Conservation (phyloP, 495 filamentous ascomycete species). For the Talaromyces wortmannii region DNA sequence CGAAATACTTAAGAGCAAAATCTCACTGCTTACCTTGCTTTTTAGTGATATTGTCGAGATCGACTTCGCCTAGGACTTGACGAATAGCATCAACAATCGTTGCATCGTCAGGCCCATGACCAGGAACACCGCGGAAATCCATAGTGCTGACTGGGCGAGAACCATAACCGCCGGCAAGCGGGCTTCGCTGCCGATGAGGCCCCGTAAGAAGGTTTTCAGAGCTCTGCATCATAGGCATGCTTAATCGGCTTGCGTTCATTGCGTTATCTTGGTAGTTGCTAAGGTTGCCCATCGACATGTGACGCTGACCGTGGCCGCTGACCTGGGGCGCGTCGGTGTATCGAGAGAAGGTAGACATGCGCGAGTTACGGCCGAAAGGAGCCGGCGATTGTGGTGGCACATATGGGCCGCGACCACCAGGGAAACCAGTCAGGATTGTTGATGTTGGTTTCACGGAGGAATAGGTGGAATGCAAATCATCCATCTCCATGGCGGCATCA, state of each 20-base stretch:
- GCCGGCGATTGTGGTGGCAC: conserved; percentile 77
- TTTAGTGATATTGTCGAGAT: conserved; percentile 94
- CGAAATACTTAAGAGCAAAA: not conserved
- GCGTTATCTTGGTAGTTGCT: conserved; percentile 49
- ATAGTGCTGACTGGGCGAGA: conserved; percentile 60
- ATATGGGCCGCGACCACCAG: conserved; percentile 54
- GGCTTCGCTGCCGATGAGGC: conserved; percentile 45
- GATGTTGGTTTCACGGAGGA: conserved; percentile 92
- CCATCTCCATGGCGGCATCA: conserved; percentile 73
- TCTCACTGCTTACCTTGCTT: conserved; percentile 62
- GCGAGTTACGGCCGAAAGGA: conserved; percentile 54
- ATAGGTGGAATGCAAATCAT: conserved; percentile 95
- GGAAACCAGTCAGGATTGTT: conserved; percentile 83
- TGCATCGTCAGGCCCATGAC: conserved; percentile 61
- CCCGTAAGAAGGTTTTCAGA: conserved; percentile 53
- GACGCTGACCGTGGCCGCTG: conserved; percentile 36
- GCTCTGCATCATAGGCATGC: conserved; percentile 45
- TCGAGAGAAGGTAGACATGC: conserved; percentile 46
- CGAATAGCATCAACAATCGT: conserved; percentile 78
- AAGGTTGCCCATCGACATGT: conserved; percentile 57
- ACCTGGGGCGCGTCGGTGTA: conserved; percentile 44
- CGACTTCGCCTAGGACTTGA: conserved; percentile 76
- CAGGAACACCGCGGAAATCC: conserved; percentile 62
- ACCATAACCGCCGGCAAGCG: conserved; percentile 32
- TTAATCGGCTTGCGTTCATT: conserved; percentile 37